Evolutionary conservation across 768 basidiomycete genomes (phyloP), one percentile per base, ranked within the genome.

Genomic region (Porpolomopsis calyptriformis): DNA sequence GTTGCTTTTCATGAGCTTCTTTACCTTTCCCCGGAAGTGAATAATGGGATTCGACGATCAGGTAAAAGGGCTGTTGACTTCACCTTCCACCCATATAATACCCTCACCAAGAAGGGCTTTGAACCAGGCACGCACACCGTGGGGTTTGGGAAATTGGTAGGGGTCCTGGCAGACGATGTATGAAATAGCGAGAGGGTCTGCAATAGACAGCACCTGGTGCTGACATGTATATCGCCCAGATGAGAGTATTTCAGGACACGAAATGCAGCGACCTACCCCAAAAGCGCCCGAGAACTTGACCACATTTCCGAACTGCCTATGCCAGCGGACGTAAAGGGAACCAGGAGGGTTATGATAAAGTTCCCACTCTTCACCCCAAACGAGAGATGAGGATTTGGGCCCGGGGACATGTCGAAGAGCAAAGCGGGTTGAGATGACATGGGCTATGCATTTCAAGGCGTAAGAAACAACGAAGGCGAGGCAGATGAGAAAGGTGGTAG

Each of bases 21-120:
- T 71, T 78, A 0, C 77, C 77, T 80, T 38, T 6, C 26, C 18
- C 26, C 45, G 40, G 23, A 25, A 41, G 7, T 31, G 29, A 31
- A 31, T 24, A 40, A 43, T 26, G 40, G 34, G 36, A 35, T 40
- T 25, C 26, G 23, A n/a, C 10, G 1, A 18, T 9, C 19, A 25
- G 3, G 26, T 18, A n/a, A 18, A 20, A 16, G 22, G 36, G 26
- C 42, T 18, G 19, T 33, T 42, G 20, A 22, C 48, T 38, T 35
- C 43, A 73, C 79, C 80, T 72, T 82, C 80, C 9, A 78, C 68
- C 73, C 77, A 80, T 19, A 81, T 72, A 46, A 82, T 74, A 18
- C 80, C 78, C 59, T 79, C 70, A 10, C 80, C 80, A 4, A 79
- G 64, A 1, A 77, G 70, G 25, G 72, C 72, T 47, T 68, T 67